Evolutionary conservation across 2,329 filamentous ascomycete genomes (phyloP), one percentile per base, ranked within the genome.

Genomic region (Zasmidium cellare): DNA sequence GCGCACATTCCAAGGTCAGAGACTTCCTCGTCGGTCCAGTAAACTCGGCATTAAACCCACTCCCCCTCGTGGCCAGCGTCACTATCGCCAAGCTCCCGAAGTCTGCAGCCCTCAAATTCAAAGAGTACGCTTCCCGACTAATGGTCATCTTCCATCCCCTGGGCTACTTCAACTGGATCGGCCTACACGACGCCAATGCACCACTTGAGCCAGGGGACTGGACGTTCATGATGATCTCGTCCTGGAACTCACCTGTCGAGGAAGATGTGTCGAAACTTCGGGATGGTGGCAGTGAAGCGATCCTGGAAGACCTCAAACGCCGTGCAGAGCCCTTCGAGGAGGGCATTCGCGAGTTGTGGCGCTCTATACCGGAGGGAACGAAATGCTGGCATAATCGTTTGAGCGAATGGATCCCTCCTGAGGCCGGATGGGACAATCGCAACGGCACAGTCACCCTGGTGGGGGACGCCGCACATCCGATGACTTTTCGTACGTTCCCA

Each of bases 381-480:
- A 53, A 58, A 22, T 61, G 61, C 38, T 61, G 61, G 61, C 61
- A 63, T 31, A 61, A 59, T 49, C 54, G 58, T 6, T 53, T 68
- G 16, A 60, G 47, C 22, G 67, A 55, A 55, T 71, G 68, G 68
- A 62, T 59, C 31, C 60, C 49, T 23, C 35, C 35, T 16, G 35
- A 41, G 3, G 51, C 56, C 50, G 56, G 57, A 1, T 71, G 65
- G 65, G 64, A 72, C 46, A 69, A 62, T 46, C 53, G 52, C 20
- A 57, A 63, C 20, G 70, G 70, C n/a, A 63, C 65, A 7, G 65
- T 70, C 16, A 72, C 66, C 2, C 60, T 76, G 3, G 67, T 66
- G 2, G 77, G 75, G 23, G 67, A 71, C 47, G 72, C 73, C 18
- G 77, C 76, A 3, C 71, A 82, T 67, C 75, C 79, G 0, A 80